Evolutionary conservation across 2,329 filamentous ascomycete species (phyloP).

Genomic region (Pestalotiopsis sp.): DNA sequence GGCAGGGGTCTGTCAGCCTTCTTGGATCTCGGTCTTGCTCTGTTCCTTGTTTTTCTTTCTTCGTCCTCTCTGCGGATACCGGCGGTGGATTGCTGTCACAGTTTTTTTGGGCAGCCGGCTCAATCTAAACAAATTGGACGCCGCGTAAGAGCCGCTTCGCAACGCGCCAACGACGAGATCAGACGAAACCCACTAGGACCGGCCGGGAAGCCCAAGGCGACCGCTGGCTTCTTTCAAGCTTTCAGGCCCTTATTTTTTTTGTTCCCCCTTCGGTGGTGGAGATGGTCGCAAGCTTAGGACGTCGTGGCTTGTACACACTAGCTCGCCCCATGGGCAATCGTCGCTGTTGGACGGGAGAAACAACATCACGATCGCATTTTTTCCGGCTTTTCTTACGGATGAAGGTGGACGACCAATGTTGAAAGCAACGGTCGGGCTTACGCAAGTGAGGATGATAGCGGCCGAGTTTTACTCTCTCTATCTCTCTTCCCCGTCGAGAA

Average conservation of each 20-base stretch:
- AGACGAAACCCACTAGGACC: conserved; percentile 2
- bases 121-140: conserved; percentile 9
- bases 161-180: conserved; percentile 2
- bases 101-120: not conserved
- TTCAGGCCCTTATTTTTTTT: not conserved
- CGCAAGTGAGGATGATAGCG: no score
- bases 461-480: no score
- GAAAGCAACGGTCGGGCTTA: no score
- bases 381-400: not conserved
- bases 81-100: conserved; percentile 1
- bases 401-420: no score
- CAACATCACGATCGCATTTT: not conserved
- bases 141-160: conserved; percentile 7
- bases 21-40: not conserved
- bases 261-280: not conserved
- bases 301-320: not conserved
- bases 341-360: not conserved
- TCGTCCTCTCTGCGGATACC: not conserved
- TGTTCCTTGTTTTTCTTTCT: not conserved
- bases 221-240: not conserved
- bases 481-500: not conserved
- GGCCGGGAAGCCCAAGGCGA: not conserved
- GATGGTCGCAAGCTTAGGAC: not conserved
- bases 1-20: not conserved
- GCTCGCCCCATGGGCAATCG: not conserved